Evolutionary conservation across 2,329 filamentous ascomycete genomes (phyloP).

Genomic region (Leptographium wingfieldii): DNA sequence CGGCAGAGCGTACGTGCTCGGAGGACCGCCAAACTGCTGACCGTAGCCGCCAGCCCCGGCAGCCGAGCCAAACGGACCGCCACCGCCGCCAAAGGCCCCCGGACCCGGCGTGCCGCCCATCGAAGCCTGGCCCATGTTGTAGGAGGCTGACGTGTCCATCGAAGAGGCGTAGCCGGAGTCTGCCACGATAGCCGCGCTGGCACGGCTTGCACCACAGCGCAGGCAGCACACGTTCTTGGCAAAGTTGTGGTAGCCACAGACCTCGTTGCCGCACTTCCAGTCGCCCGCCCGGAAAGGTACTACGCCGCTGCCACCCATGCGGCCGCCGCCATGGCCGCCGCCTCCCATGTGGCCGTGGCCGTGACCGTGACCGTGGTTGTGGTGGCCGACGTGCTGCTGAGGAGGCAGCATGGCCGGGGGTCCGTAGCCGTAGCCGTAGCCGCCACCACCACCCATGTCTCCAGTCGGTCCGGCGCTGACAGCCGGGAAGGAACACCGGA

Average conservation of each 20-base stretch:
- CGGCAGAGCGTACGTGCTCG: slow-evolving; percentile 80
- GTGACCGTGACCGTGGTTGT: slow-evolving; percentile 32
- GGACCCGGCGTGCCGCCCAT: slow-evolving; percentile 75
- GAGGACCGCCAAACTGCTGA: slow-evolving; percentile 78
- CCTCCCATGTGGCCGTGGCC: slow-evolving; percentile 56
- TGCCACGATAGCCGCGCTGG: slow-evolving; percentile 84
- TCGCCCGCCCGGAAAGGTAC: slow-evolving; percentile 97
- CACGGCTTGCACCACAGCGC: slow-evolving; percentile 87
- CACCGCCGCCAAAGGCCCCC: slow-evolving; percentile 53
- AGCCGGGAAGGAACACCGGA: slow-evolving; percentile 98
- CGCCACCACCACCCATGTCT: slow-evolving; percentile 40
- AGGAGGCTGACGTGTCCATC: slow-evolving; percentile 75
- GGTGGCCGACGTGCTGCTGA: slow-evolving; percentile 47
- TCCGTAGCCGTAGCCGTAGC: slow-evolving; percentile 51
- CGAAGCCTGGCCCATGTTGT: slow-evolving; percentile 75
- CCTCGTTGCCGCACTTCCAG: slow-evolving; percentile 97
- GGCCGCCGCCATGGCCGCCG: slow-evolving; percentile 45
- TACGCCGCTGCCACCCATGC: slow-evolving; percentile 70
- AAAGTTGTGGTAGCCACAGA: slow-evolving; percentile 98
- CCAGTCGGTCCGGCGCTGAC: slow-evolving; percentile 63
- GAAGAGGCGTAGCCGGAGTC: slow-evolving; percentile 84
- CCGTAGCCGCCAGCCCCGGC: slow-evolving; percentile 41
- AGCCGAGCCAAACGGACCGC: slow-evolving; percentile 50
- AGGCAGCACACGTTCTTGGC: slow-evolving; percentile 98
- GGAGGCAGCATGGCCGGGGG: slow-evolving; percentile 73